phyloP scores from a whole-genome alignment of 2,329 filamentous ascomycete genomes.

The Pyricularia pennisetigena region DNA sequence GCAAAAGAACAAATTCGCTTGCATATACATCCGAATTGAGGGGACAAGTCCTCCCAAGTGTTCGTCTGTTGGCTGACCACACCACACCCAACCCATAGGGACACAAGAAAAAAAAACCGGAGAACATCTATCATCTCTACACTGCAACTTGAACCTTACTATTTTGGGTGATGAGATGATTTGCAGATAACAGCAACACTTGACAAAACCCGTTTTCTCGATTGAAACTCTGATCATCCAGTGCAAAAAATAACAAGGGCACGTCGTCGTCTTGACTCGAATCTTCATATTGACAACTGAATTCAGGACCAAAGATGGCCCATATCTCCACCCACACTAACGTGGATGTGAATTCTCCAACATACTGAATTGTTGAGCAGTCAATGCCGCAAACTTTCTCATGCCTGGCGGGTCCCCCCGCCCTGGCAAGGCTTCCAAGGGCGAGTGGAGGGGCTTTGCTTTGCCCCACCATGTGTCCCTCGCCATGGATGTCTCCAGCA shows the following conservation, averaged over 20 bases:
- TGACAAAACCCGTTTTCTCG: neutral
- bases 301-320: constrained; percentile 3
- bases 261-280: neutral
- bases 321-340: neutral
- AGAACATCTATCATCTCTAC: too few species aligned
- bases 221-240: neutral
- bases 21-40: neutral
- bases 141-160: too few species aligned
- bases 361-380: constrained; percentile 6
- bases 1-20: neutral
- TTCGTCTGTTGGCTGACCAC: neutral
- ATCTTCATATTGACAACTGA: neutral
- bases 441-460: neutral
- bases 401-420: neutral
- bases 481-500: neutral
- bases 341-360: neutral
- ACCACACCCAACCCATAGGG: neutral
- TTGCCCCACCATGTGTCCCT: constrained; percentile 11
- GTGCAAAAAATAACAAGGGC: neutral
- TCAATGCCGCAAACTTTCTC: neutral
- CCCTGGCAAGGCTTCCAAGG: neutral
- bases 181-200: too few species aligned
- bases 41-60: neutral
- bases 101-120: neutral
- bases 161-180: too few species aligned